Base-by-base conservation (phyloP, 2,329 filamentous ascomycete species). In the Diaporthe eres region DNA sequence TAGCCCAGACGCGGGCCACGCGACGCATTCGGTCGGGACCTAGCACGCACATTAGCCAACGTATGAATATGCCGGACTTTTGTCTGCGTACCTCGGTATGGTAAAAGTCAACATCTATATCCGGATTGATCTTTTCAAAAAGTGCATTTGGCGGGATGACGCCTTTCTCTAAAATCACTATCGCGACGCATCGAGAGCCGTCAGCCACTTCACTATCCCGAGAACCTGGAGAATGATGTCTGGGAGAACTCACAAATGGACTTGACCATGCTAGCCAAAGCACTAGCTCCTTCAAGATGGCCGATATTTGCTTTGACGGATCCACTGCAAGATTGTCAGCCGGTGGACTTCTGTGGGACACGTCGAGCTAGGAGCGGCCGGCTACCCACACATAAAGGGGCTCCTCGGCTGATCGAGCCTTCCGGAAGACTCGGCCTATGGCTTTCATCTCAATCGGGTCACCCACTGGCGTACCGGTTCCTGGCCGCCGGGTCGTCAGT, bases 281-380 rank as follows among this genome's bases (percentile, higher is more conserved):
- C 78, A 42, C 71, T 72, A 15, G 44, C 61, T 3, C 75, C 79
- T 73, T 81, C 79, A 1, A 78, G 53, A 31, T 81, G 79, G 13
- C 80, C 79, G 25, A 80, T 77, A 53, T 79, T 80, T 19, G 78
- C 34, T 44, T 81, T 80, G 34, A 81, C 53, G 19, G 77, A 78
- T 17, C 77, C 77, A 28, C 71, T 76, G n/a, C 31, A 25, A 22
- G 44, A 53, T 22, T 12, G 34, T 68, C 65, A 70, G 47, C 22
- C 25, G 31, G 3, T 39, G 22, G 51, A 34, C 31, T 39, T 22
- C 63, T 49, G 61, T 67, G 44, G 19, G 28, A 53, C 65, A 68
- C 4, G 7, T 53, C 49, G 22, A 31, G 39, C 25, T 71, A 25
- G 73, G 49, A 39, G 39, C 31, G 31, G 51, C 47, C 13, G 19